Percentiles rank a stretch among this genome's conserved stretches.
These are phyloP conservation scores for Lachancea dasiensis DNA, from an alignment of 805 yeast species.

Conservation along the genomic window DNA sequence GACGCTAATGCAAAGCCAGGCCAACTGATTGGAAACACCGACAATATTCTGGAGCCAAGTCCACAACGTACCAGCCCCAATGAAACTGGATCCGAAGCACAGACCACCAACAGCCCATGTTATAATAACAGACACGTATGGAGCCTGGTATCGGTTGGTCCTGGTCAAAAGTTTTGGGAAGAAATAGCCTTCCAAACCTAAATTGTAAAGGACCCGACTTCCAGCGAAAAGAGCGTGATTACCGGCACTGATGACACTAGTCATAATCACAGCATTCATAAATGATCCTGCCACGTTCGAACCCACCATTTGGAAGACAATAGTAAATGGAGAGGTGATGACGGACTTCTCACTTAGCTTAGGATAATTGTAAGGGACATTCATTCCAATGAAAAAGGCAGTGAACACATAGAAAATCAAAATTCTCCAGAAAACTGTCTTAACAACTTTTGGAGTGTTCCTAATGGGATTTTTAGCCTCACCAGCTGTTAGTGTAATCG, in stretches of 20 bases:
- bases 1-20: slow-evolving; percentile 46
- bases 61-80: slow-evolving; percentile 50
- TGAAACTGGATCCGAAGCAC: slow-evolving; percentile 54
- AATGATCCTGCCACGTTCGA: slow-evolving; percentile 44
- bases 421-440: slow-evolving; percentile 54
- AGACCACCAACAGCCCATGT: slow-evolving; percentile 47
- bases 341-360: slow-evolving; percentile 30
- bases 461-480: slow-evolving; percentile 53
- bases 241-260: slow-evolving; percentile 71
- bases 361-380: slow-evolving; percentile 54
- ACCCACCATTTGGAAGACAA: slow-evolving; percentile 49
- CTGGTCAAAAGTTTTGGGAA: slow-evolving; percentile 37
- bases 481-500: slow-evolving; percentile 46
- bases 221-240: slow-evolving; percentile 71
- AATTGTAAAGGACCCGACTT: slow-evolving; percentile 54
- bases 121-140: slow-evolving; percentile 43
- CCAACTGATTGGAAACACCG: slow-evolving; percentile 49
- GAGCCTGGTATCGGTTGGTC: slow-evolving; percentile 40
- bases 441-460: slow-evolving; percentile 53
- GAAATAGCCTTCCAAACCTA: slow-evolving; percentile 43
- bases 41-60: slow-evolving; percentile 33
- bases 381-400: slow-evolving; percentile 52
- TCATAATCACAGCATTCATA: slow-evolving; percentile 66
- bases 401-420: slow-evolving; percentile 49
- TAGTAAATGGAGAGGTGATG: slow-evolving; percentile 41